Base-by-base conservation (phyloP, 306 rosid genomes). In the Fragaria nilgerrensis region DNA sequence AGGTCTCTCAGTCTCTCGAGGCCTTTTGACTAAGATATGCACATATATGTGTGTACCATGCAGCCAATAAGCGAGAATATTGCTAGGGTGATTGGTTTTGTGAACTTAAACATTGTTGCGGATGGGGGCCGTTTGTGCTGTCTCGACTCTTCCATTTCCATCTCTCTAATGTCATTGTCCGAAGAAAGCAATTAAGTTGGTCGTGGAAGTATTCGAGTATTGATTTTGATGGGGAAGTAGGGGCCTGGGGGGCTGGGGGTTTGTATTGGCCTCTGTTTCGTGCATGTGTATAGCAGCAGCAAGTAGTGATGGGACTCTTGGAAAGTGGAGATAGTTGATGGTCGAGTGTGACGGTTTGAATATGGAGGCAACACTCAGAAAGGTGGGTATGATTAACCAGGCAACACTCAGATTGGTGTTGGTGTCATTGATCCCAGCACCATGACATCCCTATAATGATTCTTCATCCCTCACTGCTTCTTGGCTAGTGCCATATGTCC, bases 281-380 rank as follows among this genome's bases (percentile, higher is more conserved):
- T 29, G 20, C 67, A 62, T 29, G 20, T 62, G 67, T 27, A 29
- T 29, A 62, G 67, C 19, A 19, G 72, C 45, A 32, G 70, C 63
- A 73, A 77, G 49, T 25, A 14, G 62, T 62, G 17, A 29, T 62
- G 67, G 9, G 32, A 27, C 15, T 61, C 16, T 34, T 44, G 37
- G 59, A 74, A 75, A 75, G 81, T 78, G 82, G 85, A 44, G 39
- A 80, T 9, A n/a, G 27, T 53, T 53, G 12, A 20, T 53, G 20
- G 75, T 49, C 7, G 25, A 14, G 62, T 27, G 75, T 41, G 81
- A 68, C 73, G 45, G 81, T 77, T 80, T 78, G 87, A 75, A 62
- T 29, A 78, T 74, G 75, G 64, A 45, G 52, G 75, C 47, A 70
- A 72, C 78, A 72, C 80, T 62, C 43, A 32, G 74, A 69, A 70